Base-by-base conservation (phyloP, 805 yeast species). In the Saccharomycopsis amapae region DNA sequence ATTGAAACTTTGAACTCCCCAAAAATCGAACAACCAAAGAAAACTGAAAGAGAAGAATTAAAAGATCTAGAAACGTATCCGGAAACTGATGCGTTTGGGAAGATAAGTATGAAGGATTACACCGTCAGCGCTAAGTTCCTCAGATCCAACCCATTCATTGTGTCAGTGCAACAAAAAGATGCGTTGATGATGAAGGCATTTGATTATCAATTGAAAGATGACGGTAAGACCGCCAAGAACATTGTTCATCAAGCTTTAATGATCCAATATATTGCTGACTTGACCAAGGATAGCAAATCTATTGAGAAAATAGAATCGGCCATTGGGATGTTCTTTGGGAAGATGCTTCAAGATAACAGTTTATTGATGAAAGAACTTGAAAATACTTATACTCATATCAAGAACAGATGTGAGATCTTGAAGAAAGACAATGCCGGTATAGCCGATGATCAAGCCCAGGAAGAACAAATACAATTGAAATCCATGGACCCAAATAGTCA, bases 171-270 rank as follows among this genome's bases (percentile, higher is more conserved):
- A 51, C 97, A 93, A 60, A 87, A 89, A 59, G 97, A 93, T 62
- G 86, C 95, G 0, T 75, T 93, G 49, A 70, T 89, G 60, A 89
- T 90, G 96, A 81, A 81, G 18, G 94, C 97, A 0, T 93, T 93
- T 62, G 95, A 90, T 57, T 68, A 71, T 46, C 86, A 87, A 60
- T 69, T 90, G 50, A 77, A 73, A 12, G 82, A 79, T 18, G 72
- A 86, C 40, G 57, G 72, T 0, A 51, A 53, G 4, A 60, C 62
- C 5, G 78, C 95, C 7, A 73, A 71, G 50, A 81, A 77, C 49
- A 75, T 79, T n/a, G 80, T 90, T 38, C 82, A 78, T 61, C 93
- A 86, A 57, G 81, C 96, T 1, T 74, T 85, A 55, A 64, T 90
- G 26, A 60, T 90, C 50, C 95, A 86, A 58, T 90, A 86, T 60